Conservation (phyloP, 495 filamentous ascomycete genomes). For the Ramalina peruviana region DNA sequence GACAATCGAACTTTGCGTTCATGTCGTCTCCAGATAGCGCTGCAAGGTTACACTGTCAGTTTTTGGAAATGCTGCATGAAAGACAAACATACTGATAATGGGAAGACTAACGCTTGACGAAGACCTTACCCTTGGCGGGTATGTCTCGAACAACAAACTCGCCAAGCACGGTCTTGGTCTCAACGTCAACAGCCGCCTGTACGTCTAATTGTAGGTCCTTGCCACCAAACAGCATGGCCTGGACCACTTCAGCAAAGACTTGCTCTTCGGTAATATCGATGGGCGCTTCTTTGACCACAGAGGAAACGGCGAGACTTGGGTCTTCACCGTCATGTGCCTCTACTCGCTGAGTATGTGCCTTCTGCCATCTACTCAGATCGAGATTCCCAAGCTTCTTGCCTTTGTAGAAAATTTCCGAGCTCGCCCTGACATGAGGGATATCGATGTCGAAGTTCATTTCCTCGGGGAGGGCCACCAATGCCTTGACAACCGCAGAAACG, state of each 20-base stretch:
- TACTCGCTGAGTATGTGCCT: slow-evolving; percentile 62
- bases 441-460: slow-evolving; percentile 75
- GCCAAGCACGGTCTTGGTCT: slow-evolving; percentile 66
- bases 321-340: slow-evolving; percentile 36
- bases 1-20: slow-evolving; percentile 38
- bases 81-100: slow-evolving; percentile 8
- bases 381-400: slow-evolving; percentile 61
- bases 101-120: slow-evolving; percentile 68
- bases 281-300: slow-evolving; percentile 61
- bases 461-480: slow-evolving; percentile 58
- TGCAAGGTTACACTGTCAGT: slow-evolving; percentile 25
- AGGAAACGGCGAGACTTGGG: slow-evolving; percentile 52
- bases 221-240: slow-evolving; percentile 58
- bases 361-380: slow-evolving; percentile 67
- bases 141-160: slow-evolving; percentile 64
- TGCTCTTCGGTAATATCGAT: slow-evolving; percentile 64
- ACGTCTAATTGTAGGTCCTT: slow-evolving; percentile 50
- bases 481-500: slow-evolving; percentile 69
- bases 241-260: slow-evolving; percentile 60
- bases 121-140: slow-evolving; percentile 71
- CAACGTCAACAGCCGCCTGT: slow-evolving; percentile 70
- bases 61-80: slow-evolving; percentile 5
- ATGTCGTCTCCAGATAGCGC: slow-evolving; percentile 25
- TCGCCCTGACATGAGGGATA: slow-evolving; percentile 59
- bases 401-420: slow-evolving; percentile 65